phyloP scores from a whole-genome alignment of 352 stramenopile species.

The Phytophthora litchii region DNA sequence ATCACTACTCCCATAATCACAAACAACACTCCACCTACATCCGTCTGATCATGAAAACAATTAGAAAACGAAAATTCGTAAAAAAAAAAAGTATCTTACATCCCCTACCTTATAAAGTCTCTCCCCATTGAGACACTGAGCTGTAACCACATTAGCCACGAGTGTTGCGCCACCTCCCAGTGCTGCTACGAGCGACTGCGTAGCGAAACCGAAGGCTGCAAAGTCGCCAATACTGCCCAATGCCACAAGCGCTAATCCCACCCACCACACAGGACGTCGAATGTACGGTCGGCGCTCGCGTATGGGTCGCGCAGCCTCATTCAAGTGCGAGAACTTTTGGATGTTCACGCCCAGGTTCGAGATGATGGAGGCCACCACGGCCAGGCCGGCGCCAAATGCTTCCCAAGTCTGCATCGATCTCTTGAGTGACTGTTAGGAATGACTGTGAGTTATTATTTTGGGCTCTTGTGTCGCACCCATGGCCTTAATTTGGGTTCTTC shows the following conservation, averaged over 20 bases:
- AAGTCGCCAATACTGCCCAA: constrained; percentile 90
- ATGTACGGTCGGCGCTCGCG: constrained; percentile 77
- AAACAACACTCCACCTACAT: constrained; percentile 83
- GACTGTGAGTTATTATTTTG: constrained; percentile 9
- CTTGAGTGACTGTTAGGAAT: constrained; percentile 11
- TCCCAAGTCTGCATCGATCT: constrained; percentile 67
- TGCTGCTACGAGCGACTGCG: constrained; percentile 88
- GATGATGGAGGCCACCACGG: constrained; percentile 79
- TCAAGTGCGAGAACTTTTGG: constrained; percentile 88
- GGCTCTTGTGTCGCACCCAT: background rate
- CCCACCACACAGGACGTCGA: constrained; percentile 87
- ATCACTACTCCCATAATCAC: constrained; percentile 89
- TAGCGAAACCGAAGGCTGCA: constrained; percentile 88
- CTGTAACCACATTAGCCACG: constrained; percentile 88
- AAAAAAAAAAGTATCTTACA: background rate
- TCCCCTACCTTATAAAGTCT: constrained; percentile 56
- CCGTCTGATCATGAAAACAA: constrained; percentile 47
- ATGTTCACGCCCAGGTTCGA: constrained; percentile 92
- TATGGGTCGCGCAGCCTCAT: constrained; percentile 50
- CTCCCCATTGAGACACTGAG: constrained; percentile 86
- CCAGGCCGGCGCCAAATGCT: constrained; percentile 81
- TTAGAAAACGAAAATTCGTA: constrained; percentile 5
- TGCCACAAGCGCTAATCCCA: constrained; percentile 79
- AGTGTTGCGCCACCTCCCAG: constrained; percentile 87
- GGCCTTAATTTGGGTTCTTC: constrained; percentile 9